These are phyloP conservation scores for Eucalyptus pumila DNA, from an alignment of 345 rosid species.

Conservation along the genomic window DNA sequence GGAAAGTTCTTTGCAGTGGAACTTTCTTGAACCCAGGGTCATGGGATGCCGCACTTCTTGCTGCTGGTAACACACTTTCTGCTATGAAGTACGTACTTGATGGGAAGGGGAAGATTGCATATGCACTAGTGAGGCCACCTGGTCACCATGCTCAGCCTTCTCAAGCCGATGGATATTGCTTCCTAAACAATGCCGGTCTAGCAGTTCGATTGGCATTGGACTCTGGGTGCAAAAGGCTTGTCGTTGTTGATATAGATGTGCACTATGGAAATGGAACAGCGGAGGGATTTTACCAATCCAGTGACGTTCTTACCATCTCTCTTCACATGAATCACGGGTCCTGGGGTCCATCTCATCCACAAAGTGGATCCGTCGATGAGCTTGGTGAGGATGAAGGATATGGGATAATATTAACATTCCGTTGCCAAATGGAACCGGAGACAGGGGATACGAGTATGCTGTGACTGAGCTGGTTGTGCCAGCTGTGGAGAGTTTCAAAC, in stretches of 20 bases:
- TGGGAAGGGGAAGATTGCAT: slow-evolving; percentile 44
- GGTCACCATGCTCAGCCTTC: slow-evolving; percentile 95
- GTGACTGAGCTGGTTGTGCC: slow-evolving; percentile 55
- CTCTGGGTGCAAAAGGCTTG: slow-evolving; percentile 45
- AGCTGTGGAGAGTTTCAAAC: slow-evolving; percentile 38
- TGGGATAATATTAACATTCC: slow-evolving; percentile 78
- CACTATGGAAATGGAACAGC: slow-evolving; percentile 92
- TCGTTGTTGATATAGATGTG: slow-evolving; percentile 75
- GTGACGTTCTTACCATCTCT: slow-evolving; percentile 62
- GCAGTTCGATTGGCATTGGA: slow-evolving; percentile 53
- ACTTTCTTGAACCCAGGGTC: slow-evolving; percentile 78
- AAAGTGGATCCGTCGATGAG: slow-evolving; percentile 61
- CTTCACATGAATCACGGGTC: slow-evolving; percentile 97
- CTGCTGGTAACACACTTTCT: slow-evolving; percentile 77
- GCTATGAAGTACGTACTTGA: slow-evolving; percentile 72
- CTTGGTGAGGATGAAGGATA: slow-evolving; percentile 66
- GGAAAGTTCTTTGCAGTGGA: slow-evolving; percentile 30
- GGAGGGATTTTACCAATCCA: slow-evolving; percentile 56
- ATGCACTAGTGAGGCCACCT: slow-evolving; percentile 80
- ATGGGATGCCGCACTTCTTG: slow-evolving; percentile 68
- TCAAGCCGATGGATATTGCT: slow-evolving; percentile 88
- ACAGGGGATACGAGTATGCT: slow-evolving; percentile 59
- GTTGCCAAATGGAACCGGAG: slow-evolving; percentile 88
- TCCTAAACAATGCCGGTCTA: slow-evolving; percentile 73
- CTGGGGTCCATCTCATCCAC: slow-evolving; percentile 96